Conservation (phyloP, 371 early-diverging fungal species). For the Mortierella sp. region DNA sequence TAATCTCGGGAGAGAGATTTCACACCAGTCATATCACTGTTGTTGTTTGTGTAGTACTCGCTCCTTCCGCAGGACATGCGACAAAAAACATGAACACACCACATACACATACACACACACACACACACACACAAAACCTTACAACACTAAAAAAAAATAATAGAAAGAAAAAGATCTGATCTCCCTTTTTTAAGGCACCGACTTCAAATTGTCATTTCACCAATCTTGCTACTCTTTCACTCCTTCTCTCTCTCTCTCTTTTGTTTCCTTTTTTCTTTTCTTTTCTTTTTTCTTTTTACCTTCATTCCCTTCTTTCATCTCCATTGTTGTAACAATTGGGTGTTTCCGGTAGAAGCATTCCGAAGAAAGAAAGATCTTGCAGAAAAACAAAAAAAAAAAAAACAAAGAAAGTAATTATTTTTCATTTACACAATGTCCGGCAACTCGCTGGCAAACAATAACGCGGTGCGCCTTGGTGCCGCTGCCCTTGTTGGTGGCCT, state of each 20-base stretch:
- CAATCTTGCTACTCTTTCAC: neutral
- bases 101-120: too few relatives aligned
- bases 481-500: slow-evolving; percentile 38
- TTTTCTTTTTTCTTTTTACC: neutral
- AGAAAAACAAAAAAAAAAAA: neutral
- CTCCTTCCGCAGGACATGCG: slow-evolving; percentile 7
- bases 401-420: neutral
- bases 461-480: slow-evolving; percentile 46
- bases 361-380: neutral
- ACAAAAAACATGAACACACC: slow-evolving; percentile 6
- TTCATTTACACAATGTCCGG: slow-evolving; percentile 11
- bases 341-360: neutral
- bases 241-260: neutral
- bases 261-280: neutral
- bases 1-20: neutral
- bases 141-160: neutral
- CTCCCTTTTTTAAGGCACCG: neutral
- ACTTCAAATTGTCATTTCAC: neutral
- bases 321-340: neutral
- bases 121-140: neutral
- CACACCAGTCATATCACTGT: neutral
- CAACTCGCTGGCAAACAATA: slow-evolving; percentile 34
- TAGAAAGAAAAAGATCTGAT: slow-evolving; percentile 3
- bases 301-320: too few relatives aligned
- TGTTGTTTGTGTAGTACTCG: neutral